A percentile compares a stretch with the other conserved stretches of the same genome.
These are phyloP conservation scores for Cladosporium sp. DNA, from an alignment of 2,329 filamentous ascomycete genomes.

Conservation along the genomic window DNA sequence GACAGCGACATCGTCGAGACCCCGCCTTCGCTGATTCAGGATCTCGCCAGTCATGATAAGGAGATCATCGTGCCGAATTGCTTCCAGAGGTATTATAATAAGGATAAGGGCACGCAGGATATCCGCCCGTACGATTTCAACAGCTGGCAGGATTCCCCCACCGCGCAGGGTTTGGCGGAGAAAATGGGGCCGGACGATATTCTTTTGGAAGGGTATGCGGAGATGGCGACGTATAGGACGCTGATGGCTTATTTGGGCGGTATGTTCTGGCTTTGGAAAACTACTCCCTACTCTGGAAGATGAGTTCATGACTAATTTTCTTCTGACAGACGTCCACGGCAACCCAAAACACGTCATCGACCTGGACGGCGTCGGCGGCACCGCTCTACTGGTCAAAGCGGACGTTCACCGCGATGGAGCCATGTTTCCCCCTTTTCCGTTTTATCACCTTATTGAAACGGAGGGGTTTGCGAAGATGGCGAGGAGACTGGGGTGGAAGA, in stretches of 20 bases:
- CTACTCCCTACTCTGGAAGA: background rate
- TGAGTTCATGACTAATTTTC: background rate
- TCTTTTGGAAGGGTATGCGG: slow-evolving; percentile 83
- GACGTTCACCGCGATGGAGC: slow-evolving; percentile 95
- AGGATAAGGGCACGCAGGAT: slow-evolving; percentile 65
- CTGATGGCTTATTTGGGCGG: slow-evolving; percentile 82
- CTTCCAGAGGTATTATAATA: slow-evolving; percentile 72
- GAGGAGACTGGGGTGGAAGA: slow-evolving; percentile 75
- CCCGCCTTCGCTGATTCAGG: slow-evolving; percentile 78
- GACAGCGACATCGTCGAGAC: slow-evolving; percentile 90
- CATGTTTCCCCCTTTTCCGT: slow-evolving; percentile 96
- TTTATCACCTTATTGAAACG: slow-evolving; percentile 96
- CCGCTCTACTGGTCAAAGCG: slow-evolving; percentile 87
- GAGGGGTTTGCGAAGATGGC: slow-evolving; percentile 99
- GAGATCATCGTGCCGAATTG: slow-evolving; percentile 94
- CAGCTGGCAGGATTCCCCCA: slow-evolving; percentile 88
- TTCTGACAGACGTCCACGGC: slow-evolving; percentile 24
- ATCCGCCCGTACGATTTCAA: slow-evolving; percentile 94
- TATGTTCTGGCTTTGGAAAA: slow-evolving; percentile 47
- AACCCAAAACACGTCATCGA: slow-evolving; percentile 44
- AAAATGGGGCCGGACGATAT: slow-evolving; percentile 90
- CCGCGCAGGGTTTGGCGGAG: slow-evolving; percentile 67
- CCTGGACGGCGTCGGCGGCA: slow-evolving; percentile 90
- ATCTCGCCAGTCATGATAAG: slow-evolving; percentile 81
- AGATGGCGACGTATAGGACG: slow-evolving; percentile 86